These are phyloP conservation scores for Cornus kousa DNA, from an alignment of 148 eudicot species.

Conservation along the genomic window DNA sequence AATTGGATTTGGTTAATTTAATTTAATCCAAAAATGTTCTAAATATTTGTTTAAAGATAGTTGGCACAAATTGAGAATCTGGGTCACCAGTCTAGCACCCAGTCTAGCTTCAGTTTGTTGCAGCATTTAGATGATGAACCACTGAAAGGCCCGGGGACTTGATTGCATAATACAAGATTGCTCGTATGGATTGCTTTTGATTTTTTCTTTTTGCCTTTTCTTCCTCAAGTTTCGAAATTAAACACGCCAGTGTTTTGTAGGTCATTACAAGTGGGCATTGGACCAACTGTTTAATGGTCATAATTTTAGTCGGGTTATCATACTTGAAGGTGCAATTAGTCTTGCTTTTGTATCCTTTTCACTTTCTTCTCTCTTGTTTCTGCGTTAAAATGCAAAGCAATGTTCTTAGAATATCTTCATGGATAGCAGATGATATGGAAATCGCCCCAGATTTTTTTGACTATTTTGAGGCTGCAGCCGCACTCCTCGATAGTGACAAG, in stretches of 20 bases:
- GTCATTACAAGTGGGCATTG: slow-evolving; percentile 99
- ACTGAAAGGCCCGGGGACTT: slow-evolving; percentile 92
- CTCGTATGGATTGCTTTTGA: slow-evolving; percentile 52
- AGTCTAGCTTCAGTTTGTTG: slow-evolving; percentile 31
- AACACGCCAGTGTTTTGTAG: slow-evolving; percentile 36
- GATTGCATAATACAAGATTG: slow-evolving; percentile 95
- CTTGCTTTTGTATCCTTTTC: slow-evolving; percentile 7
- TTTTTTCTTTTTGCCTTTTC: slow-evolving; percentile 5
- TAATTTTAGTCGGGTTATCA: slow-evolving; percentile 79
- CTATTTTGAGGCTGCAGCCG: slow-evolving; percentile 94
- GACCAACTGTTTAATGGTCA: slow-evolving; percentile 81
- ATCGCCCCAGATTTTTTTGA: slow-evolving; percentile 94
- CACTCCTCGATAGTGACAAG: slow-evolving; percentile 87
- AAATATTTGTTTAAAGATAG: no score
- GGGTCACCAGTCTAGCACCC: background rate
- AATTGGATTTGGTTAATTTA: background rate
- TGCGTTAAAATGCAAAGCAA: background rate
- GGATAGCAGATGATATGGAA: slow-evolving; percentile 92
- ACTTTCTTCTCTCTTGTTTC: background rate
- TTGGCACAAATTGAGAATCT: background rate
- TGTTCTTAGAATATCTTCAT: slow-evolving; percentile 12
- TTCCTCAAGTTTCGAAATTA: slow-evolving; percentile 1
- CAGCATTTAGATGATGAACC: slow-evolving; percentile 91
- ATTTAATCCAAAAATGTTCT: background rate
- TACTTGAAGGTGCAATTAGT: slow-evolving; percentile 79